These are phyloP conservation scores for Tuber calosporum DNA, from an alignment of 495 filamentous ascomycete genomes.

Conservation along the genomic window DNA sequence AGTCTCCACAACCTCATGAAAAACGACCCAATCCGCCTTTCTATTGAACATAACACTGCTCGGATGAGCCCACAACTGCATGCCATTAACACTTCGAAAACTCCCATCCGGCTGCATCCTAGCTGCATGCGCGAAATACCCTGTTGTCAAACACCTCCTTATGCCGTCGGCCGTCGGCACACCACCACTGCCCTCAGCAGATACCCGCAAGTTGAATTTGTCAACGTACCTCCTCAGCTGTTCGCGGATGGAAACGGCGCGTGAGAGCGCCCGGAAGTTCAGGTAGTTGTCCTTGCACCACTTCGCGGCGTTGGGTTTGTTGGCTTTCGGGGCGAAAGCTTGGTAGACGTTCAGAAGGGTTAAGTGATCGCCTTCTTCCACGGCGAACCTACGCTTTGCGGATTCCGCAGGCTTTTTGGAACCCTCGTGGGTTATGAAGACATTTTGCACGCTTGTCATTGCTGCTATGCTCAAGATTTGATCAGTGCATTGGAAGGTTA, in stretches of 20 bases:
- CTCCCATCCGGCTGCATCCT: conserved; percentile 92
- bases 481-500: conserved; percentile 63
- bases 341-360: conserved; percentile 92
- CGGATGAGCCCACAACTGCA: conserved; percentile 77
- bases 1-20: conserved; percentile 90
- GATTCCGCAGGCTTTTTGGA: conserved; percentile 66
- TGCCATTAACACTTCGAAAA: conserved; percentile 66
- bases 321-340: conserved; percentile 73
- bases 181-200: conserved; percentile 41
- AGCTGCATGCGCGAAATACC: conserved; percentile 93
- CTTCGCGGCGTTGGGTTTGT: conserved; percentile 61
- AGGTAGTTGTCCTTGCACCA: conserved; percentile 83
- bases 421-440: conserved; percentile 72
- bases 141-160: conserved; percentile 75
- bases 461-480: conserved; percentile 89
- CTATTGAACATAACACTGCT: conserved; percentile 95
- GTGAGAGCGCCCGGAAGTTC: conserved; percentile 73
- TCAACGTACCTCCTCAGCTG: conserved; percentile 85
- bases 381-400: conserved; percentile 73
- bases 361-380: conserved; percentile 90
- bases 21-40: conserved; percentile 96
- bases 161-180: conserved; percentile 59
- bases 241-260: conserved; percentile 76
- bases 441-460: conserved; percentile 81
- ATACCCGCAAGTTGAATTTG: conserved; percentile 51